Evolutionary conservation across 805 yeast genomes (phyloP), one percentile per base, ranked within the genome.

Genomic region (Lipomyces yamadae): DNA sequence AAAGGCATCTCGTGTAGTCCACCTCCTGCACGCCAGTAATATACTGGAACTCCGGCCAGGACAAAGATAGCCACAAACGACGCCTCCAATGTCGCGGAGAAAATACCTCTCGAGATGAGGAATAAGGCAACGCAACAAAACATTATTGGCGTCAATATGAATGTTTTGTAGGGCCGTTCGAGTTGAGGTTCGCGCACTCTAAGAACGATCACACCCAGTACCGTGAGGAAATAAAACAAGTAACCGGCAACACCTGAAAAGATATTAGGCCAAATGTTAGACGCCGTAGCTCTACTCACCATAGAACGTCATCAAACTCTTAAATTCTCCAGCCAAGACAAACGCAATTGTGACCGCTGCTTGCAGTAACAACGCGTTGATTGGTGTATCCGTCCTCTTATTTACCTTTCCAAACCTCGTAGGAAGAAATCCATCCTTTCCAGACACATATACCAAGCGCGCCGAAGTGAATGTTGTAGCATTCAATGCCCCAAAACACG

Each of bases 401-500:
- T 71, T 71, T 37, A 72, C 55, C 45, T 62, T 58, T n/a, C 73
- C 72, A 57, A 80, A 75, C 5, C 70, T 18, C 2, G 59, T 32
- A 1, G 82, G 83, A 5, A 80, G 39, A 53, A 73, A 72, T 4
- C 76, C 74, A 37, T 78, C 78, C 33, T 74, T 72, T 2, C 81
- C 81, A 0, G 80, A 75, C 1, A 79, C 71, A 57, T 79, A 78
- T 2, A 78, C 74, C 15, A 80, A 71, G 13, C 80, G 73, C 0
- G 79, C 76, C 0, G 80, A 74, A 15, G 80, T 74, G 65, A 78
- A 77, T 11, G 75, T 70, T 3, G 79, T 74, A 1, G 83, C 82
- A 66, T 80, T 80, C 18, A 81, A 68, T 4, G 82, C 79, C 2
- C 82, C 82, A 11, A 79, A 70, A 63, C 83, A 80, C 1, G 81